Evolutionary conservation across 345 rosid genomes (phyloP), one percentile per base, ranked within the genome.

Genomic region (Rhodamnia argentea): DNA sequence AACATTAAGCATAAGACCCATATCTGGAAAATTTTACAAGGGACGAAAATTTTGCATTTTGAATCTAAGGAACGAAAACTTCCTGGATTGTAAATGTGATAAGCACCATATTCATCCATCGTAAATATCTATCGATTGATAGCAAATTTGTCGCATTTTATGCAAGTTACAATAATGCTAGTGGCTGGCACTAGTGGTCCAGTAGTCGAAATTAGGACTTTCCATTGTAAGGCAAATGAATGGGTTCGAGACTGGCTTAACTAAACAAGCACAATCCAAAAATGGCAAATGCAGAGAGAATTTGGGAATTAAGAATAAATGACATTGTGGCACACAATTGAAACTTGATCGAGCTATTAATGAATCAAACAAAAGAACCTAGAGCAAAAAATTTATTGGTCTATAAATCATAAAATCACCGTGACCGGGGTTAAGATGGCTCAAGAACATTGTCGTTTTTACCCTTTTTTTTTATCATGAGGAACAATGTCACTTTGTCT

Each of bases 191-290:
- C 5, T 0, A 3, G 0, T 3, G 0, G 6, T 57, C 24, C n/a
- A 57, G 27, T 24, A 57, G 23, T 26, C 10, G 23, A 23, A 24
- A 57, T 11, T 24, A 57, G 59, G 9, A 3, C 26, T 56, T 56
- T 56, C 59, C 59, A 22, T 56, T 56, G 5, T 23, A 56, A 23
- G 58, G 5, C 59, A 56, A 56, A 56, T 56, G n/a, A 12, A 56
- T 0, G 59, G 23, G 5, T 56, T 23, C 40, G n/a, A 0, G n/a
- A 22, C 2, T 56, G 22, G 59, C 0, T 56, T 26, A 23, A 26
- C 59, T 56, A 23, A 56, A 23, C 59, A 56, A 57, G 27, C 23
- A 57, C 26, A 57, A 23, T 57, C 60, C 24, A 57, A 57, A 55
- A 57, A 57, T 23, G 0, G 60, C 6, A 18, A 23, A 57, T 24